Evolutionary conservation across 805 yeast genomes (phyloP).

Genomic region (Zygosaccharomyces rouxii): DNA sequence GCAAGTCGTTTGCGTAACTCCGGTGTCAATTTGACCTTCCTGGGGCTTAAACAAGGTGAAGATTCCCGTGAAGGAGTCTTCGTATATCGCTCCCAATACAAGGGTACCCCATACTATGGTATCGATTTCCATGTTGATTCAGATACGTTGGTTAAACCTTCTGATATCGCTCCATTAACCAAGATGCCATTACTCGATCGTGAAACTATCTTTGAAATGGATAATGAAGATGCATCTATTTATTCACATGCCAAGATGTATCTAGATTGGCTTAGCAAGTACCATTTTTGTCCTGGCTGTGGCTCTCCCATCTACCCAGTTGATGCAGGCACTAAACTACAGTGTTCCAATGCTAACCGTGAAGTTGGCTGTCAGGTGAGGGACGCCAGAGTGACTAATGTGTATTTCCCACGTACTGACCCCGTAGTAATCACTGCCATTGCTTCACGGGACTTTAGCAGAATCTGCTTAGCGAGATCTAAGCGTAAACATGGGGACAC

Average conservation of each 20-base stretch:
- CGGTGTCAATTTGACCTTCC: conserved; percentile 23
- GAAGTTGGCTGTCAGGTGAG: conserved; percentile 36
- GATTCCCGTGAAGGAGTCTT: conserved; percentile 33
- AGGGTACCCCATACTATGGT: conserved; percentile 62
- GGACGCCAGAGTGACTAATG: conserved; percentile 55
- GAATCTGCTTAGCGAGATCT: conserved; percentile 66
- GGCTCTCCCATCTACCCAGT: conserved; percentile 60
- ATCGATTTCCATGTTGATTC: conserved; percentile 43
- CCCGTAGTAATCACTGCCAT: conserved; percentile 82
- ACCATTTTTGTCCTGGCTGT: conserved; percentile 82
- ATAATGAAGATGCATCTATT: conserved; percentile 52
- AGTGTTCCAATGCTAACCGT: conserved; percentile 39
- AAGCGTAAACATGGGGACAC: conserved; percentile 47
- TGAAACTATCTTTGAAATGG: conserved; percentile 17
- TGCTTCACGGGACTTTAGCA: conserved; percentile 53
- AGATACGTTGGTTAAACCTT: conserved; percentile 6
- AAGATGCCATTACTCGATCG: conserved; percentile 5
- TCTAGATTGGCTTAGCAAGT: conserved; percentile 76
- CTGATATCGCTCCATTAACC: conserved; percentile 8
- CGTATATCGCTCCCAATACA: conserved; percentile 43
- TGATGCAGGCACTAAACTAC: conserved; percentile 62
- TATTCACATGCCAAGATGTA: conserved; percentile 80
- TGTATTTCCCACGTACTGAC: conserved; percentile 89
- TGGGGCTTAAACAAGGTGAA: conserved; percentile 19
- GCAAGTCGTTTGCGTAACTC: conserved; percentile 16